Percentiles rank a stretch among this genome's conserved stretches.
Evolutionary conservation across 2,329 filamentous ascomycete species (phyloP).

Genomic region (Penicillium rolfsii): DNA sequence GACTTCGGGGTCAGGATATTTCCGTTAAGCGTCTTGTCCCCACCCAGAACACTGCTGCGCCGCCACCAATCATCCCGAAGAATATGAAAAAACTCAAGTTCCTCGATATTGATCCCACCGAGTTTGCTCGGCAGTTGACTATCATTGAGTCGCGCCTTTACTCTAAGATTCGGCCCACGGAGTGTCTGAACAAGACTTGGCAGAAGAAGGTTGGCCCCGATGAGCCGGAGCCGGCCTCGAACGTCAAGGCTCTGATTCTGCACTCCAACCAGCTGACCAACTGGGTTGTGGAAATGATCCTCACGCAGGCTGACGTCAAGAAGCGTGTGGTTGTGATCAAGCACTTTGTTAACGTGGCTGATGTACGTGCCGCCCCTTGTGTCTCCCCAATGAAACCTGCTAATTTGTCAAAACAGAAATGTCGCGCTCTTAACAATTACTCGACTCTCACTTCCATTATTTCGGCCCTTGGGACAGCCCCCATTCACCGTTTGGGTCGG

Average conservation of each 20-base stretch:
- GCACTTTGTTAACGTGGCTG: slow-evolving; percentile 94
- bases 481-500: slow-evolving; percentile 87
- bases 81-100: slow-evolving; percentile 99
- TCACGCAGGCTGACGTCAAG: slow-evolving; percentile 91
- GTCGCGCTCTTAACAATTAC: slow-evolving; percentile 90
- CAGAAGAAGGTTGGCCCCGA: slow-evolving; percentile 84
- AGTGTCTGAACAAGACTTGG: slow-evolving; percentile 98
- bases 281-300: slow-evolving; percentile 99
- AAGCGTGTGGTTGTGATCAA: slow-evolving; percentile 97
- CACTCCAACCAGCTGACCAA: slow-evolving; percentile 99
- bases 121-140: slow-evolving; percentile 96
- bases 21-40: slow-evolving; percentile 81
- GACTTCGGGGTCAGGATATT: slow-evolving; percentile 83
- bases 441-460: slow-evolving; percentile 98
- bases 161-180: slow-evolving; percentile 91
- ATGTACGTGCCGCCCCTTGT: slow-evolving; percentile 61
- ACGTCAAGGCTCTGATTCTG: slow-evolving; percentile 93
- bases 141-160: slow-evolving; percentile 96
- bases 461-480: slow-evolving; percentile 89
- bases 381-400: neutral
- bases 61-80: slow-evolving; percentile 89
- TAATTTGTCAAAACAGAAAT: slow-evolving; percentile 67
- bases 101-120: slow-evolving; percentile 90
- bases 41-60: slow-evolving; percentile 79
- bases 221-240: slow-evolving; percentile 78